Percentiles rank a stretch among this genome's conserved stretches.
Evolutionary conservation across 768 basidiomycete genomes (phyloP).

Genomic region (Imleria badia): DNA sequence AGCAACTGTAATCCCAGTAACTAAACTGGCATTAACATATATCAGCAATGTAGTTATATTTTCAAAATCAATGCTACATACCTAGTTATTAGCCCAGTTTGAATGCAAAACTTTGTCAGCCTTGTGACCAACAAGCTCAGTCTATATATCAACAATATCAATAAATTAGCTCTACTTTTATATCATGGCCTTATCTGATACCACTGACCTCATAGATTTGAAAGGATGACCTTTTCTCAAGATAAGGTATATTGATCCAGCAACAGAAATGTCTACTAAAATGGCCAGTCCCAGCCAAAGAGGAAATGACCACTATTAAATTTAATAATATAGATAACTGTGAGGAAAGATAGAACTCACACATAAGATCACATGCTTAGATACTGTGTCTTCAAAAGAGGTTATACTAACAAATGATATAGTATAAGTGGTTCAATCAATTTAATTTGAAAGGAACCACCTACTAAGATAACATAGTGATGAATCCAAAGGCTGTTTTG

Average conservation of each 20-base stretch:
- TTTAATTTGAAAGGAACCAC: neutral
- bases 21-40: slow-evolving; percentile 8
- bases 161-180: neutral
- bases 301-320: slow-evolving; percentile 19
- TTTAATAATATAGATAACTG: neutral
- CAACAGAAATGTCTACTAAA: slow-evolving; percentile 22
- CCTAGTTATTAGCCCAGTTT: slow-evolving; percentile 31
- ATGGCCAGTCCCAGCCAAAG: slow-evolving; percentile 24
- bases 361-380: neutral
- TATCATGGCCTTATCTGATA: neutral
- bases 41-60: neutral
- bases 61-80: neutral
- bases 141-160: neutral
- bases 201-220: slow-evolving; percentile 13
- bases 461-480: slow-evolving; percentile 11
- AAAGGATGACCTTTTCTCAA: slow-evolving; percentile 9
- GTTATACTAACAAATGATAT: neutral
- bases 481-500: slow-evolving; percentile 16
- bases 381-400: neutral
- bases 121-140: slow-evolving; percentile 14
- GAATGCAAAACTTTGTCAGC: slow-evolving; percentile 20
- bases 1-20: slow-evolving; percentile 6
- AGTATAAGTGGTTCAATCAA: neutral
- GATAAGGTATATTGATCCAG: slow-evolving; percentile 17
- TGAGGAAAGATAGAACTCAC: neutral